Percentiles rank a stretch among this genome's conserved stretches.
phyloP scores from a whole-genome alignment of 202 grass and related monocot species.

The Hordeum pubiflorum region DNA sequence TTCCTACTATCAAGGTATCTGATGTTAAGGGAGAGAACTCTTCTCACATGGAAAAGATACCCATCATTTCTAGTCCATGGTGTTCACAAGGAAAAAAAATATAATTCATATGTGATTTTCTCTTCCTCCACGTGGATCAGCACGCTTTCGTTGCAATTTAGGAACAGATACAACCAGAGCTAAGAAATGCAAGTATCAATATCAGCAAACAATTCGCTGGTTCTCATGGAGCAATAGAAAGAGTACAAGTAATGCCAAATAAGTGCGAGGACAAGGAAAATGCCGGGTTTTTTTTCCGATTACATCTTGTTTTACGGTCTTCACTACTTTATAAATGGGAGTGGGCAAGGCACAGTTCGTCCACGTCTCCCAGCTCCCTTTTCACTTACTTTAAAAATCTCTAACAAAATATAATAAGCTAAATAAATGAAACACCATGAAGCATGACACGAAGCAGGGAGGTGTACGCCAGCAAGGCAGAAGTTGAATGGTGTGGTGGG shows the following conservation, averaged over 20 bases:
- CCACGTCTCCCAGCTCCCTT: not conserved
- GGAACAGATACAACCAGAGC: not conserved
- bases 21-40: not conserved
- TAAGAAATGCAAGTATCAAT: conserved; percentile 1
- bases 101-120: not conserved
- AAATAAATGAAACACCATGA: not conserved
- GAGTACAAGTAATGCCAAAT: not conserved
- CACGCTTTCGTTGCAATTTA: not conserved
- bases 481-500: not conserved
- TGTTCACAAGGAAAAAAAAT: not conserved
- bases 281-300: not conserved
- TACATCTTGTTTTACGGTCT: not conserved
- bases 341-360: not conserved
- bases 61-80: not conserved
- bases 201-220: not conserved
- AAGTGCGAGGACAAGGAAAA: not conserved
- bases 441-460: not conserved
- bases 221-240: not conserved
- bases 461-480: not conserved
- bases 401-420: not conserved
- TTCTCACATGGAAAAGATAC: not conserved
- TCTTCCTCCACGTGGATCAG: not conserved
- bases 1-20: not conserved
- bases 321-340: not conserved
- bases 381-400: not conserved